Base-by-base conservation (phyloP, 1,284 basidiomycete species). In the Cutaneotrichosporon spelunceum region DNA sequence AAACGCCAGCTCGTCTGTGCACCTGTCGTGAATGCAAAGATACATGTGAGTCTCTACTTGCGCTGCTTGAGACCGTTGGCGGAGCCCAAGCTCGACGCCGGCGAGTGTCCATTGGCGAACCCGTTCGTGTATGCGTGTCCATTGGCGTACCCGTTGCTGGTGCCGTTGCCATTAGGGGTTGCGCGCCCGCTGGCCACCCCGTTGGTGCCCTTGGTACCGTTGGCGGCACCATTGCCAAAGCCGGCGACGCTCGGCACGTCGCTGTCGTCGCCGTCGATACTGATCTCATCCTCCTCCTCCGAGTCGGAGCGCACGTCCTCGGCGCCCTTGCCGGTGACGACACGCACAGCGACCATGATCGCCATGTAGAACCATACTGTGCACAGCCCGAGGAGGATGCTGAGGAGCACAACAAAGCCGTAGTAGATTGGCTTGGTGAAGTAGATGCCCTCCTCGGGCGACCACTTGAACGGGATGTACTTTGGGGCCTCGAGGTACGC, bases 321-420 rank as follows among this genome's bases (percentile, higher is more conserved):
- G 1, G 93, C 94, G 2, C 86, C 88, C 47, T 85, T 79, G 0
- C 90, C 91, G 13, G 81, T 84, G 27, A 95, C 72, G 1, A 95
- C 93, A 27, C 86, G 83, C 73, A 85, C 91, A 11, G 91, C 90
- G 16, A 97, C 85, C 29, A 86, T 84, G 68, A 87, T 85, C 64
- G 94, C 92, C 86, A 89, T 88, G 69, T 82, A 82, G 78, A 92
- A 92, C 94, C 93, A 97, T 48, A 90, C 77, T 19, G 87, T 80
- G 74, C 93, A 87, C 36, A 97, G 75, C 33, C 87, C 72, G 85
- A 92, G 77, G 13, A 76, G 61, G 57, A 68, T 75, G 26, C 83
- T 70, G 30, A 95, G 81, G 73, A 90, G 79, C 8, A 68, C 68
- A 49, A 82, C 75, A 74, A 93, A 93, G 1, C 67, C 75, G 5